Percentiles rank a stretch among this genome's conserved stretches.
Conservation (phyloP, 2,329 filamentous ascomycete species). For the Fusarium humuli region DNA sequence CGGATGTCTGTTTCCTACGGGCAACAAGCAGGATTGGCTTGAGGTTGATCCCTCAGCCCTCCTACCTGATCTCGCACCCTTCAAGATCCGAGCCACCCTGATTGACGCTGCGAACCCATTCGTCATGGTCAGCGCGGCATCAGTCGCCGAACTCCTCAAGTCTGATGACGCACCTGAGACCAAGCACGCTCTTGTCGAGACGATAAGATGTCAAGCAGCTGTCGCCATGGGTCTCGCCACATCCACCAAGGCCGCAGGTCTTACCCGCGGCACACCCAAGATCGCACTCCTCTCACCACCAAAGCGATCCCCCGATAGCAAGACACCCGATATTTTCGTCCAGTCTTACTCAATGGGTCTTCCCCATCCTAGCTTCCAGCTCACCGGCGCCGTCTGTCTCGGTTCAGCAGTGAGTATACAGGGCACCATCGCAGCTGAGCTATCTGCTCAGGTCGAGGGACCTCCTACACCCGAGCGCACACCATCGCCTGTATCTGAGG, state of each 20-base stretch:
- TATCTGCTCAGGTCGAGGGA: slow-evolving; percentile 14
- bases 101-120: slow-evolving; percentile 56
- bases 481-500: slow-evolving; percentile 29
- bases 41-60: slow-evolving; percentile 42
- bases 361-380: slow-evolving; percentile 64
- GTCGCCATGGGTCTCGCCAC: slow-evolving; percentile 67
- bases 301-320: neutral
- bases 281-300: slow-evolving; percentile 62
- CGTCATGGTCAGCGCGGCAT: slow-evolving; percentile 60
- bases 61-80: slow-evolving; percentile 38
- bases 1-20: slow-evolving; percentile 68
- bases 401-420: slow-evolving; percentile 57
- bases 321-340: slow-evolving; percentile 55
- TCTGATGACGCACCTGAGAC: neutral
- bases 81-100: slow-evolving; percentile 50
- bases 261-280: slow-evolving; percentile 60
- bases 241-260: slow-evolving; percentile 50
- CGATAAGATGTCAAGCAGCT: slow-evolving; percentile 65
- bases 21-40: slow-evolving; percentile 53
- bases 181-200: slow-evolving; percentile 54
- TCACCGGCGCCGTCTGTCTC: slow-evolving; percentile 62
- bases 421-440: slow-evolving; percentile 54
- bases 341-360: slow-evolving; percentile 63
- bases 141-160: slow-evolving; percentile 37
- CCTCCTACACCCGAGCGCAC: slow-evolving; percentile 28